Conservation (phyloP, 768 basidiomycete genomes). For the Amanita exitialis region DNA sequence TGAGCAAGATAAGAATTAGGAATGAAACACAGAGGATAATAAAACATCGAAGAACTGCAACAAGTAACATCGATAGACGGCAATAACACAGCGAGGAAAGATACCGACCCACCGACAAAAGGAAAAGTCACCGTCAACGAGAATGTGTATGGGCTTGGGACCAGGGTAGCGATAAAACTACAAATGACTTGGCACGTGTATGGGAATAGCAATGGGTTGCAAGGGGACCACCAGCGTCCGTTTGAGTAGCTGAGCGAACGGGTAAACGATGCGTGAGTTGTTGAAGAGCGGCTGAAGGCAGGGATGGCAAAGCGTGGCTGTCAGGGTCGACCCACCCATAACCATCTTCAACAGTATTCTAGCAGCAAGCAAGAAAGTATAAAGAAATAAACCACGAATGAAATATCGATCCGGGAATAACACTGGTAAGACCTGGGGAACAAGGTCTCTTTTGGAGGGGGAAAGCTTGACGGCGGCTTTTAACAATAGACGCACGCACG, state of each 20-base stretch:
- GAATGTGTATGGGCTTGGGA: constrained; percentile 1
- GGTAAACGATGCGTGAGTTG: background rate
- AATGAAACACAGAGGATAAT: background rate
- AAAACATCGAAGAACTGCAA: constrained; percentile 2
- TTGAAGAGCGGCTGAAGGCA: background rate
- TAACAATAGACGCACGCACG: background rate
- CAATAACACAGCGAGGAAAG: background rate
- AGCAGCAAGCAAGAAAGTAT: constrained; percentile 2
- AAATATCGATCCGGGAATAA: background rate
- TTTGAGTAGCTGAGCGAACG: background rate
- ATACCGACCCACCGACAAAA: background rate
- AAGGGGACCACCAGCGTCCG: background rate
- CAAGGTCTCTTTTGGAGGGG: background rate
- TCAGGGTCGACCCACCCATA: background rate
- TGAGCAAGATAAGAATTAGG: background rate
- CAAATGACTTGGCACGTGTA: constrained; percentile 3
- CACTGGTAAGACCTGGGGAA: background rate
- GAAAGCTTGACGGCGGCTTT: background rate
- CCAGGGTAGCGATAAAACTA: constrained; percentile 5
- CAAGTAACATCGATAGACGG: background rate
- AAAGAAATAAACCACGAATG: background rate
- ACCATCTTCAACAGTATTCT: background rate
- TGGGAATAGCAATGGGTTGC: background rate
- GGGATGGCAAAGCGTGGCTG: background rate
- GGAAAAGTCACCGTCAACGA: background rate